Base-by-base conservation (phyloP, 2,329 filamentous ascomycete genomes). In the Chrysoporthe puriensis region DNA sequence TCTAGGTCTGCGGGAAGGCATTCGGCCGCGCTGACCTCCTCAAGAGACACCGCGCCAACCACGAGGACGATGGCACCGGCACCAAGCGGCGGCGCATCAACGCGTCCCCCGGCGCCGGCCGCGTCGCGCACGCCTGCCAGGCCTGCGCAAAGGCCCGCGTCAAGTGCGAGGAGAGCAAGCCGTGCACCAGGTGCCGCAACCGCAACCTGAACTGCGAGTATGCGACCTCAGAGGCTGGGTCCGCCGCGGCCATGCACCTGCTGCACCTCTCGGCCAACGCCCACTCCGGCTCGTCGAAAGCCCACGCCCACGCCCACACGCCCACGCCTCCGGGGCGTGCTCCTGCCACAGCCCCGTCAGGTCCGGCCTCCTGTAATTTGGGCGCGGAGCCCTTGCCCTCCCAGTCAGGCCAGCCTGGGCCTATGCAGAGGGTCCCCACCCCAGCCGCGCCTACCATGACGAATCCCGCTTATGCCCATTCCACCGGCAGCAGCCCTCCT, bases 141-240 rank as follows among this genome's bases (percentile, higher is more conserved):
- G 76, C 82, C 11, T 87, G 85, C 70, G 84, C 85, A 3, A 74
- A 79, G 21, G 84, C 85, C 13, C 79, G 85, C 26, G 83, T 87
- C 57, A 86, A 86, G 71, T 87, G 85, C 69, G 84, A 86, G 69
- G 85, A 87, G 66, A 73, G 77, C 32, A 86, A 87, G 74, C 85
- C 85, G 43, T 87, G 85, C 72, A 80, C 80, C 21, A 80, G 84
- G 42, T 86, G 85, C 70, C 77, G 81, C 62, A 81, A 77, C 64
- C 80, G 84, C 40, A 81, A 82, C 56, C 70, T 86, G 63, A 74
- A 71, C 16, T 87, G 85, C 74, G 81, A 82, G 64, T 79, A 76
- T 67, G 73, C 75, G 4, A 74, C 76, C 6, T 74, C 76, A 16
- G 79, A 81, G 66, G 73, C 77, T 16, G 77, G 77, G 13, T 79